Conservation (phyloP, 345 rosid species). For the Syzygium grande region DNA sequence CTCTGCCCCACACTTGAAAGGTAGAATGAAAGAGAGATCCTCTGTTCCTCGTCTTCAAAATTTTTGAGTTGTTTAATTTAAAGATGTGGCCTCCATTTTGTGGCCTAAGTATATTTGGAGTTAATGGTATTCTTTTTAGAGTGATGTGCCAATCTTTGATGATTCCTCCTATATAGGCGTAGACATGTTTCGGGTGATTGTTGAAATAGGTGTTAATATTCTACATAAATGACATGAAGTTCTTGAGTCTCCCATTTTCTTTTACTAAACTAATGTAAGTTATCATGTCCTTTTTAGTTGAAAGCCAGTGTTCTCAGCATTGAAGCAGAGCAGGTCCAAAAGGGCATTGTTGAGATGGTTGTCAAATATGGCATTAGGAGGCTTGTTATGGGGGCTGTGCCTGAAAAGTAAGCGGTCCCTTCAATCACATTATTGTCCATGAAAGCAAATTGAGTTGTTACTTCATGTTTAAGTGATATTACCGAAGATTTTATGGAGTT, state of each 20-base stretch:
- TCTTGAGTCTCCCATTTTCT: neutral
- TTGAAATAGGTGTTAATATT: neutral
- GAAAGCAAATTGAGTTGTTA: neutral
- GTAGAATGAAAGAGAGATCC: neutral
- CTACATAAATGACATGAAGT: neutral
- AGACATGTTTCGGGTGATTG: neutral
- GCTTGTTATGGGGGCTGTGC: conserved; percentile 58
- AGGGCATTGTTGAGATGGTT: conserved; percentile 48
- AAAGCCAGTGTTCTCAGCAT: conserved; percentile 22
- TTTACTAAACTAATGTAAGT: neutral
- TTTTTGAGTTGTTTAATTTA: neutral
- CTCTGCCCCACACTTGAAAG: neutral
- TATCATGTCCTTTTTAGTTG: conserved; percentile 30
- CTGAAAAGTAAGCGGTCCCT: conserved; percentile 35
- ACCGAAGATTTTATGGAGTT: neutral
- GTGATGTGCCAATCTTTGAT: neutral
- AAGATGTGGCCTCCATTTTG: neutral
- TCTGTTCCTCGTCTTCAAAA: neutral
- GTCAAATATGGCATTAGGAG: conserved; percentile 30
- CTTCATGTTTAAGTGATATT: neutral
- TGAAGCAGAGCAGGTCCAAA: conserved; percentile 46
- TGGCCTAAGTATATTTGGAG: neutral
- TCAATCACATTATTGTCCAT: neutral
- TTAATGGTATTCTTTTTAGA: neutral
- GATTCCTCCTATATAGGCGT: neutral